Evolutionary conservation across 495 filamentous ascomycete genomes (phyloP).

Genomic region (Zalerion maritima): DNA sequence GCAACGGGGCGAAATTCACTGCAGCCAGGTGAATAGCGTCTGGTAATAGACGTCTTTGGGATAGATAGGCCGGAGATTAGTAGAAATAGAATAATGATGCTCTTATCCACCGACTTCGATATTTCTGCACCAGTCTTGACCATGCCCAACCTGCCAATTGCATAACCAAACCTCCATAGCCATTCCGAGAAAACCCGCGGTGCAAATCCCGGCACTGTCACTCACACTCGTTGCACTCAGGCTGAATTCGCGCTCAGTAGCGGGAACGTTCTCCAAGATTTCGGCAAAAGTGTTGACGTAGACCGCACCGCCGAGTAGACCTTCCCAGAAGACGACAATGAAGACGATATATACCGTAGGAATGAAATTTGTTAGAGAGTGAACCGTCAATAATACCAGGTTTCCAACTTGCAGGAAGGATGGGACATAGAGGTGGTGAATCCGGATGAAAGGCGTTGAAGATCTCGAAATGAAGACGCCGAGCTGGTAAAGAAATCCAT

Average conservation of each 20-base stretch:
- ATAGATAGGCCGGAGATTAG: neutral
- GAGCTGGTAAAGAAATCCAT: constrained; percentile 81
- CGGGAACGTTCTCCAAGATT: constrained; percentile 64
- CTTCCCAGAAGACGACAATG: constrained; percentile 85
- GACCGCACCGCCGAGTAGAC: constrained; percentile 73
- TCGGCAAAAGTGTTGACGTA: constrained; percentile 95
- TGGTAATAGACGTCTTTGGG: neutral
- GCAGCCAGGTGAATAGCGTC: neutral
- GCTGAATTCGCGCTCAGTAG: constrained; percentile 75
- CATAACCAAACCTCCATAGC: constrained; percentile 73
- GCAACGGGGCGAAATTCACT: too few species aligned
- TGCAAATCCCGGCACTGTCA: constrained; percentile 80
- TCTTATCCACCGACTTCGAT: constrained; percentile 15
- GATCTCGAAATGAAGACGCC: constrained; percentile 91
- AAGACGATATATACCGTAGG: constrained; percentile 76
- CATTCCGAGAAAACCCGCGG: constrained; percentile 78
- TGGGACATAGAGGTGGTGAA: constrained; percentile 68
- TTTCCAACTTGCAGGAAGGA: constrained; percentile 75
- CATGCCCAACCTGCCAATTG: constrained; percentile 60
- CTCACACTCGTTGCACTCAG: constrained; percentile 81
- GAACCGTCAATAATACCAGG: constrained; percentile 53
- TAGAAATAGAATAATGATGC: neutral
- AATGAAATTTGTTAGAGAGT: constrained; percentile 63
- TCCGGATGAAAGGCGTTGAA: constrained; percentile 69
- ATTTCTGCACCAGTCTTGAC: constrained; percentile 58